phyloP scores from a whole-genome alignment of 129 eudicot species.

The Helianthus annuus region HanXRQr2.0-SUNRISE NC_035449.2:51831921-51832420 shows the following conservation, averaged over 20 bases:
- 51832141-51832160: not conserved
- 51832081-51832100: not conserved
- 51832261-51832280: slow-evolving; percentile 10
- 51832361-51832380: slow-evolving; percentile 80
- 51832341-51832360: not conserved
- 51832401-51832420: slow-evolving; percentile 98
- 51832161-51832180: not conserved
- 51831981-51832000: slow-evolving; percentile 7
- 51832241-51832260: not conserved
- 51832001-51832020: slow-evolving; percentile 8
- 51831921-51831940: no score
- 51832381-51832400: slow-evolving; percentile 96
- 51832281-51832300: slow-evolving; percentile 19
- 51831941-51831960: slow-evolving; percentile 12
- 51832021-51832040: not conserved
- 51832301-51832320: not conserved
- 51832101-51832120: not conserved
- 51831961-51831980: slow-evolving; percentile 3
- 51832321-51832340: slow-evolving; percentile 8
- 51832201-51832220: not conserved
- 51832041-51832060: not conserved
- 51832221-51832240: not conserved
- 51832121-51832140: not conserved
- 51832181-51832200: not conserved
- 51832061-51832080: not conserved